Evolutionary conservation across 2,329 filamentous ascomycete genomes (phyloP).

Genomic region (Hymenoscyphus occultus): DNA sequence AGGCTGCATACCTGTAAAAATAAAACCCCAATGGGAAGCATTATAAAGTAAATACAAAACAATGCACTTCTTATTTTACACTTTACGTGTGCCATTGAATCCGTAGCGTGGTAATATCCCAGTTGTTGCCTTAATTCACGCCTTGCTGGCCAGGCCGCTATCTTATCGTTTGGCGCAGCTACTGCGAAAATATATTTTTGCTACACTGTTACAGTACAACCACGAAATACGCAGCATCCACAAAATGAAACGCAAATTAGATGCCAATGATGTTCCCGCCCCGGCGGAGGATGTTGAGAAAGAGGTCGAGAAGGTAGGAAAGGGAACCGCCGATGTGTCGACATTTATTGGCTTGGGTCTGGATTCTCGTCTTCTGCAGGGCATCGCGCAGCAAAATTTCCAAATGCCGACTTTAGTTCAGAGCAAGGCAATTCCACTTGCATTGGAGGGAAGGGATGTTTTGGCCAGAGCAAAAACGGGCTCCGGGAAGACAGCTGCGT

Average conservation of each 20-base stretch:
- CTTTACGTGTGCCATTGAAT: too few species aligned
- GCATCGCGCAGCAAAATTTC: conserved; percentile 80
- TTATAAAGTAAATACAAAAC: neutral
- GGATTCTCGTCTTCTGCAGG: conserved; percentile 82
- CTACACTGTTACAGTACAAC: neutral
- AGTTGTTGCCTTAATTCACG: neutral
- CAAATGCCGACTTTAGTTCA: conserved; percentile 86
- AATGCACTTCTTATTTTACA: neutral
- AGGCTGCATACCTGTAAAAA: conserved; percentile 4
- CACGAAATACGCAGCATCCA: conserved; percentile 39
- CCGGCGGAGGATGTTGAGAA: conserved; percentile 34
- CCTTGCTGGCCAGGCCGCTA: neutral
- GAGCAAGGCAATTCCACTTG: conserved; percentile 80
- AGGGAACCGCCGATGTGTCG: conserved; percentile 28
- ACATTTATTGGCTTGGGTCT: conserved; percentile 77
- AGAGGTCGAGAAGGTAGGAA: conserved; percentile 12
- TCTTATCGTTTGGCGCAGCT: neutral
- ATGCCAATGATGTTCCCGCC: conserved; percentile 51
- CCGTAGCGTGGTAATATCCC: neutral
- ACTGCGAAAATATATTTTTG: conserved; percentile 1
- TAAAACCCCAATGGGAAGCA: neutral
- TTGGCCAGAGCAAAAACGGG: conserved; percentile 91
- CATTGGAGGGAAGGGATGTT: conserved; percentile 83
- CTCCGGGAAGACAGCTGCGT: conserved; percentile 96
- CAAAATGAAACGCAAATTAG: conserved; percentile 61